Conservation (phyloP, 495 filamentous ascomycete genomes). For the Lichina pygmaea region DNA sequence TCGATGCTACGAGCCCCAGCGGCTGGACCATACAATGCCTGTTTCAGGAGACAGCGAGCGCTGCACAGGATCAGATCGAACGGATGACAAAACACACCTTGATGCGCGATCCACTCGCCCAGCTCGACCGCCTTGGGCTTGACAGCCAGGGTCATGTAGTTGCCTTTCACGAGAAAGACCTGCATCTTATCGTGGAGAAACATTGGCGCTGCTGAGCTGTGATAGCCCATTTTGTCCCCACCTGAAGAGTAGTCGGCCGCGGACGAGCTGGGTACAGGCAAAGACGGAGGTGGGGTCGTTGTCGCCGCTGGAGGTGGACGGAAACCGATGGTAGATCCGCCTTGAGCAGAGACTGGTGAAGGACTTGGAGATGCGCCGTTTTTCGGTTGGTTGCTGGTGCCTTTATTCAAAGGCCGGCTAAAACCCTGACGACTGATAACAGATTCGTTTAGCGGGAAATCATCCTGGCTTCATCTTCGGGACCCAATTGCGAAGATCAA, state of each 20-base stretch:
- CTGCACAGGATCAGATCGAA: not conserved
- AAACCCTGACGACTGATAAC: conserved; percentile 9
- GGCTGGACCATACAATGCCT: too few species aligned
- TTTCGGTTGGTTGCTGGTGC: conserved; percentile 22
- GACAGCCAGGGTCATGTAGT: conserved; percentile 82
- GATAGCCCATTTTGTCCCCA: conserved; percentile 19
- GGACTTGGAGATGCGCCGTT: conserved; percentile 14
- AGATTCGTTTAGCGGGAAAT: not conserved
- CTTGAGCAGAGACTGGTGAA: conserved; percentile 4
- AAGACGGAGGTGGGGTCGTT: conserved; percentile 14
- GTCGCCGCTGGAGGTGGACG: not conserved
- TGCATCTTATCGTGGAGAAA: not conserved
- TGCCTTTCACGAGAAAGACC: conserved; percentile 47
- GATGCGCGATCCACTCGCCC: conserved; percentile 84
- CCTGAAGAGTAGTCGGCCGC: conserved; percentile 23
- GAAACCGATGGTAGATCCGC: conserved; percentile 8
- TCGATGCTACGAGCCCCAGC: too few species aligned
- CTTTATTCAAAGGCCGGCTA: conserved; percentile 9
- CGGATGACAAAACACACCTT: conserved; percentile 28
- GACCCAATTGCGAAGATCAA: not conserved
- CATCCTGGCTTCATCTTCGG: not conserved
- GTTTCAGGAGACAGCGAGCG: not conserved
- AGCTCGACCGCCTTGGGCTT: conserved; percentile 71
- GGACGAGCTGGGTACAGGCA: conserved; percentile 28
- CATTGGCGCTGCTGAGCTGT: conserved; percentile 12